A percentile compares a stretch with the other conserved stretches of the same genome.
These are phyloP conservation scores for Hemisphaericaspora subhashii DNA, from an alignment of 1,139 yeast genomes.

Conservation along the genomic window DNA sequence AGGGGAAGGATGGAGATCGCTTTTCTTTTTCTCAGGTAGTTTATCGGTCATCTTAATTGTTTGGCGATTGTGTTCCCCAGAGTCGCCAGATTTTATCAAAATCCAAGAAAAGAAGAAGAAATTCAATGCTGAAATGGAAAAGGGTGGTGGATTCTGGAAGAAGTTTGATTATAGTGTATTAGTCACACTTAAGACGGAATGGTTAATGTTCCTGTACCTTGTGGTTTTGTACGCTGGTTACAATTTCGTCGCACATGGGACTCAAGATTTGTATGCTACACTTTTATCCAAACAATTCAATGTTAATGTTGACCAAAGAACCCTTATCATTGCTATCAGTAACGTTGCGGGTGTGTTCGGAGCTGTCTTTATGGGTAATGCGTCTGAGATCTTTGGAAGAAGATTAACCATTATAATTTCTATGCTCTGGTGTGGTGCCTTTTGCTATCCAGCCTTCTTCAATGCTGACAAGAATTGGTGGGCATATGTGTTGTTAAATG, in stretches of 20 bases:
- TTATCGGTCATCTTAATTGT: conserved; percentile 33
- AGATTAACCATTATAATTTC: conserved; percentile 41
- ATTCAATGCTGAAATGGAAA: conserved; percentile 10
- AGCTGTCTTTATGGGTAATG: conserved; percentile 46
- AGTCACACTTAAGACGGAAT: no score
- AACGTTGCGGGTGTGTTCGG: conserved; percentile 54
- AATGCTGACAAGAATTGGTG: conserved; percentile 29
- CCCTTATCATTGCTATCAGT: conserved; percentile 46
- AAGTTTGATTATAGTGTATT: conserved; percentile 17
- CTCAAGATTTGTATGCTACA: conserved; percentile 55
- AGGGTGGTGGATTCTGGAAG: conserved; percentile 9
- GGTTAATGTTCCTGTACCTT: no score
- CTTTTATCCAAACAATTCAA: conserved; percentile 42
- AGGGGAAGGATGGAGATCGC: no score
- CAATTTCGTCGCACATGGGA: conserved; percentile 55
- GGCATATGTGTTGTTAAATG: no score
- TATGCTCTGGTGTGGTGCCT: conserved; percentile 29
- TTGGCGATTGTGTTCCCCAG: conserved; percentile 37
- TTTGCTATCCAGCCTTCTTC: conserved; percentile 34
- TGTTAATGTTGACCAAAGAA: conserved; percentile 35
- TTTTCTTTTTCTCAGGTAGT: conserved; percentile 82
- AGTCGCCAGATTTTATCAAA: conserved; percentile 27
- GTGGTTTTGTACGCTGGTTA: conserved; percentile 48
- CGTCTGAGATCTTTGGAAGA: conserved; percentile 47
- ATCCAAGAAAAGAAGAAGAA: conserved; percentile 18